These are phyloP conservation scores for Crithidia thermophila DNA, from an alignment of 208 protist genomes.

Conservation along the genomic window DNA sequence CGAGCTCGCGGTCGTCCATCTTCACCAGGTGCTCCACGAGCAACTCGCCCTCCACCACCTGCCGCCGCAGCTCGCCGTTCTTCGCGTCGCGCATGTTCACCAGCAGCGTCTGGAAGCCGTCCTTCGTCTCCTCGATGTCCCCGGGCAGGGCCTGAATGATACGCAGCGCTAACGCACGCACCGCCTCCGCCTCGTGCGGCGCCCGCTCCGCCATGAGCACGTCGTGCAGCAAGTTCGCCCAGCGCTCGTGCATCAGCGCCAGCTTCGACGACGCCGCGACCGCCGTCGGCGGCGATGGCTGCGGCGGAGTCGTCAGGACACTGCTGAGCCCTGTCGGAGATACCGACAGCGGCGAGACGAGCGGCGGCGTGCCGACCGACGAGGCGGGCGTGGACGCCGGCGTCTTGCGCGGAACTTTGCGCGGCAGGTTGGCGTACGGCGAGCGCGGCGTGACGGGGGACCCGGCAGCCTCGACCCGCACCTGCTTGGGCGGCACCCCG, in stretches of 20 bases:
- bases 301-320: not conserved
- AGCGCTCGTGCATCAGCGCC: conserved; percentile 35
- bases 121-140: conserved; percentile 45
- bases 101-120: conserved; percentile 72
- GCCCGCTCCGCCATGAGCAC: conserved; percentile 48
- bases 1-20: conserved; percentile 74
- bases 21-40: conserved; percentile 74
- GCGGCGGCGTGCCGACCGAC: conserved; percentile 14
- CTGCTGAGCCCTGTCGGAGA: too few species aligned
- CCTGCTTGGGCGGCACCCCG: conserved; percentile 19
- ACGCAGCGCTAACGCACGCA: conserved; percentile 39
- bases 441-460: conserved; percentile 23
- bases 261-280: conserved; percentile 5
- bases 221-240: conserved; percentile 41
- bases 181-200: conserved; percentile 35
- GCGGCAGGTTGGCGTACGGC: conserved; percentile 25
- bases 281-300: not conserved
- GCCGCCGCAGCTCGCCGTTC: conserved; percentile 61
- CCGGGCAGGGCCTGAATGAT: conserved; percentile 69
- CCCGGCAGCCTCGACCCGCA: conserved; percentile 6
- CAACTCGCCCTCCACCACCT: conserved; percentile 61
- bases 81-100: conserved; percentile 70
- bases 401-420: conserved; percentile 38
- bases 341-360: conserved; percentile 11
- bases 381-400: conserved; percentile 36